A percentile compares a stretch with the other conserved stretches of the same genome.
phyloP scores from a whole-genome alignment of 1,284 basidiomycete species.

The Fomitiporia mediterranea region DNA sequence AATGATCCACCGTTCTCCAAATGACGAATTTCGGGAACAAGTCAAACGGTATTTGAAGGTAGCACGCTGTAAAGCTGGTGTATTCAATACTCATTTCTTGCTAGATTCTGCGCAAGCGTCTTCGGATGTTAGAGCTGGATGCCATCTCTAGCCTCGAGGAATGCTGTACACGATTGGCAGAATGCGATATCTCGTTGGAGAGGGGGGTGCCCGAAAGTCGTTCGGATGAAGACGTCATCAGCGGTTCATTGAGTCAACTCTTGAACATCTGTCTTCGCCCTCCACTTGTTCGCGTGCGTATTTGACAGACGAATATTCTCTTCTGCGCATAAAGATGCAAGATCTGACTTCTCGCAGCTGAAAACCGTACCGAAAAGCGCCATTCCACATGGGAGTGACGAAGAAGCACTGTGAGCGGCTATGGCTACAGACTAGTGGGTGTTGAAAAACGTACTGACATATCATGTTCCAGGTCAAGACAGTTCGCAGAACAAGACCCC shows the following conservation, averaged over 20 bases:
- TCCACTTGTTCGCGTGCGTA: constrained; percentile 48
- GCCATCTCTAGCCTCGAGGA: constrained; percentile 5
- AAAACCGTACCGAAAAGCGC: too few relatives aligned
- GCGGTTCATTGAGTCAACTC: constrained; percentile 43
- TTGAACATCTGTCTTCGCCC: constrained; percentile 41
- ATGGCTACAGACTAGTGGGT: too few relatives aligned
- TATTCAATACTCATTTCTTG: background rate
- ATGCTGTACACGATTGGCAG: background rate
- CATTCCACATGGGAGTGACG: too few relatives aligned
- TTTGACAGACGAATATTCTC: constrained; percentile 8
- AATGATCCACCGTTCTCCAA: constrained; percentile 49
- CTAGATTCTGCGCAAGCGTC: constrained; percentile 11
- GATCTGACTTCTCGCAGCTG: too few relatives aligned
- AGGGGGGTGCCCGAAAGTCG: background rate
- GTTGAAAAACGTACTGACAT: too few relatives aligned
- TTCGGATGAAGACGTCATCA: constrained; percentile 34
- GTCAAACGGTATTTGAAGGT: constrained; percentile 49
- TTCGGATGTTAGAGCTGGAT: background rate
- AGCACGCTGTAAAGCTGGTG: constrained; percentile 13
- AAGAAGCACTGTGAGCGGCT: background rate
- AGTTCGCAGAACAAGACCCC: background rate
- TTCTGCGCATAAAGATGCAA: background rate
- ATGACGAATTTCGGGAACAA: constrained; percentile 40
- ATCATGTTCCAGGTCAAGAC: background rate
- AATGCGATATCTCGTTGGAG: background rate